Conservation (phyloP, 164 flowering plant genomes). For the Tinospora cordifolia region DNA sequence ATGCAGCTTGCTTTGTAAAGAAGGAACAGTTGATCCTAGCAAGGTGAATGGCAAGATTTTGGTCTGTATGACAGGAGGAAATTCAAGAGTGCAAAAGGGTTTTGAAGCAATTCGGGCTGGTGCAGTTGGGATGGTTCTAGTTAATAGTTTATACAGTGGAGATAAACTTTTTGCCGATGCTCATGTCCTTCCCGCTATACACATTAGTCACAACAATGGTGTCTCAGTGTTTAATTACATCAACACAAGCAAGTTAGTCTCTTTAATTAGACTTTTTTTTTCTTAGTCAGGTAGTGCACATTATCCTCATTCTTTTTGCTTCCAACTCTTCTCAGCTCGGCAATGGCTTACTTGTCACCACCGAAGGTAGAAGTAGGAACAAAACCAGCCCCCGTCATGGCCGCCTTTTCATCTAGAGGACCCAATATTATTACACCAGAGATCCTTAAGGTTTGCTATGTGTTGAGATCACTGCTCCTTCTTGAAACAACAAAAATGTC, state of each 20-base stretch:
- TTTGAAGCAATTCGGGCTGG: slow-evolving; percentile 37
- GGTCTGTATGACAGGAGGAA: slow-evolving; percentile 46
- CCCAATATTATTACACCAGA: slow-evolving; percentile 55
- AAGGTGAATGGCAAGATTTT: slow-evolving; percentile 54
- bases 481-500: neutral
- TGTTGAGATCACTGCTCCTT: no score
- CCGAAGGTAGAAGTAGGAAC: slow-evolving; percentile 28
- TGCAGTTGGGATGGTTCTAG: slow-evolving; percentile 54
- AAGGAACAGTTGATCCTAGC: slow-evolving; percentile 38
- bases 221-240: slow-evolving; percentile 29
- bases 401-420: slow-evolving; percentile 65
- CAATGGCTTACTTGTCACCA: slow-evolving; percentile 39
- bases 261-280: neutral
- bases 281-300: no score
- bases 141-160: slow-evolving; percentile 21
- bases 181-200: slow-evolving; percentile 39
- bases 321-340: slow-evolving; percentile 26
- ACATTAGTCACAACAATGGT: slow-evolving; percentile 31
- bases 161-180: slow-evolving; percentile 28
- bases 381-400: slow-evolving; percentile 73
- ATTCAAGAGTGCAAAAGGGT: slow-evolving; percentile 52
- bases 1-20: slow-evolving; percentile 43
- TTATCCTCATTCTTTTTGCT: neutral
- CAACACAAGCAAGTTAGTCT: slow-evolving; percentile 32
- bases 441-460: slow-evolving; percentile 50